These are phyloP conservation scores for Speleostelium caveatum DNA, from an alignment of 78 protist species.

Conservation along the genomic window DNA sequence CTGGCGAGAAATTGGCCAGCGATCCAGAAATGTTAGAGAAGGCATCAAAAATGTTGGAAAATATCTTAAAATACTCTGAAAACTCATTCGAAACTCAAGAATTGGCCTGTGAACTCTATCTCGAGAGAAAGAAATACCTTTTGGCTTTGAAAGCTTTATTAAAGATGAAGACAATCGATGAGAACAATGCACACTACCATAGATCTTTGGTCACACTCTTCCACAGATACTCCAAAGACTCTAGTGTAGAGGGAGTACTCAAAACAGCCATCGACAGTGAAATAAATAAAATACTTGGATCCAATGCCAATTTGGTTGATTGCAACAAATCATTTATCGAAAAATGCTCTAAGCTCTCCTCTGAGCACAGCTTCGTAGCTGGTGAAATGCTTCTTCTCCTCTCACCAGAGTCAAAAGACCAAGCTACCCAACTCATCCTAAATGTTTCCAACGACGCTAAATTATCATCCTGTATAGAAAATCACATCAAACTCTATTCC, in stretches of 20 bases:
- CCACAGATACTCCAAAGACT: not conserved
- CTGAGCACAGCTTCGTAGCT: conserved; percentile 31
- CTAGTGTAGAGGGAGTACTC: not conserved
- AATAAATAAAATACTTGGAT: not conserved
- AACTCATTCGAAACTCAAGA: conserved; percentile 18
- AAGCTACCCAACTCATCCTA: too few relatives aligned
- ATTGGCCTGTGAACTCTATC: conserved; percentile 36
- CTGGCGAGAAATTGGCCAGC: conserved; percentile 33
- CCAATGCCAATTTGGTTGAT: not conserved
- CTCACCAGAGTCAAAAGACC: not conserved
- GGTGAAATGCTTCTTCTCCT: not conserved
- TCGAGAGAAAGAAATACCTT: conserved; percentile 2
- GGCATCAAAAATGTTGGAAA: conserved; percentile 15
- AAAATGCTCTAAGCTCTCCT: not conserved
- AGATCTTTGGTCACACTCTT: not conserved
- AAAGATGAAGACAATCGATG: conserved; percentile 9
- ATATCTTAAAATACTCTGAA: conserved; percentile 20
- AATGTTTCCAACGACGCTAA: too few relatives aligned
- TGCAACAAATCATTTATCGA: conserved; percentile 4
- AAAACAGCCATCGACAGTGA: not conserved
- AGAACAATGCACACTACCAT: conserved; percentile 1
- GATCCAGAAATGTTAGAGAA: conserved; percentile 1
- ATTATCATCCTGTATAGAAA: too few relatives aligned
- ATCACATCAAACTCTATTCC: too few relatives aligned
- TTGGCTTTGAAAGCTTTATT: conserved; percentile 14